Evolutionary conservation across 805 yeast species (phyloP).

Genomic region (Saccharomycopsis amapae): DNA sequence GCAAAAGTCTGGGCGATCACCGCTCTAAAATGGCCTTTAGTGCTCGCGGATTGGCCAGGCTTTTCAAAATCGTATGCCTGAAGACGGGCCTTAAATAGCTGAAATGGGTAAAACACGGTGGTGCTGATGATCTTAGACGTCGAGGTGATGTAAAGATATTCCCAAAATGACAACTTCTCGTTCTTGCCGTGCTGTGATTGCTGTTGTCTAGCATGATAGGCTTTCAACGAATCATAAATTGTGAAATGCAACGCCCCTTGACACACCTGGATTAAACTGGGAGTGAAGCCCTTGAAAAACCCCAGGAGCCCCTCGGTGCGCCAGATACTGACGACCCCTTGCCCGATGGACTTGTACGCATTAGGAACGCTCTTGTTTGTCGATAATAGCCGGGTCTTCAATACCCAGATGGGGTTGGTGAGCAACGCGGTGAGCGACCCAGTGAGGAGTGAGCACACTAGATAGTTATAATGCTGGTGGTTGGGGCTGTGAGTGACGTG

Average conservation of each 20-base stretch:
- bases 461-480: conserved; percentile 33
- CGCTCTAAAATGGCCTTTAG: neutral
- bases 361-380: conserved; percentile 34
- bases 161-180: conserved; percentile 36
- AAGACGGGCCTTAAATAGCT: conserved; percentile 68
- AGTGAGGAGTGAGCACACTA: conserved; percentile 55
- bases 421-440: conserved; percentile 68
- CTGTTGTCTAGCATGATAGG: conserved; percentile 24
- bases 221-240: conserved; percentile 74
- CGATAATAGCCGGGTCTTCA: conserved; percentile 82
- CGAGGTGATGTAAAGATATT: conserved; percentile 62
- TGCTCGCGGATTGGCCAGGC: conserved; percentile 23
- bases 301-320: conserved; percentile 51
- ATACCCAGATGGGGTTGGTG: conserved; percentile 94
- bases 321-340: conserved; percentile 46
- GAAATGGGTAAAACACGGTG: conserved; percentile 70
- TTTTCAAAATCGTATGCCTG: conserved; percentile 39
- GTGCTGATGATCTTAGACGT: conserved; percentile 64
- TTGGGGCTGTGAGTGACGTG: conserved; percentile 15
- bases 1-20: conserved; percentile 4
- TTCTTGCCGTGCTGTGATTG: conserved; percentile 23
- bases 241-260: conserved; percentile 89
- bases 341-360: conserved; percentile 51
- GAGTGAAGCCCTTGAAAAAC: conserved; percentile 68
- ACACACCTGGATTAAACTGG: conserved; percentile 72